Percentiles rank a stretch among this genome's conserved stretches.
Conservation (phyloP, 2,329 filamentous ascomycete species). For the Sarocladium oryzae region DNA sequence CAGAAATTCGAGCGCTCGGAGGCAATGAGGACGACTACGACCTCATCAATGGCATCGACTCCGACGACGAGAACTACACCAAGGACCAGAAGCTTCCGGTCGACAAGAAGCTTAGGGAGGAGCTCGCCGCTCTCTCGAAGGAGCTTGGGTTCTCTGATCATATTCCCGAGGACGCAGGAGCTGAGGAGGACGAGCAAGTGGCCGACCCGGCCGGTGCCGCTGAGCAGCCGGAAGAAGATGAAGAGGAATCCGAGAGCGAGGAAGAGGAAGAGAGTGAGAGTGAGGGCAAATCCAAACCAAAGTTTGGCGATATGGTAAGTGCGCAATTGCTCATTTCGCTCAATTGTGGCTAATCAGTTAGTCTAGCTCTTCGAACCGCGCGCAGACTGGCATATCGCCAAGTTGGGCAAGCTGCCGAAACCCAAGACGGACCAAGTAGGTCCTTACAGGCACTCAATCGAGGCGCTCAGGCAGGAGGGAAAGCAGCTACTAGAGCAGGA, state of each 20-base stretch:
- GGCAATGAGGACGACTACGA: slow-evolving; percentile 60
- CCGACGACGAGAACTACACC: slow-evolving; percentile 31
- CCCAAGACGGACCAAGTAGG: slow-evolving; percentile 39
- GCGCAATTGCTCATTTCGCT: neutral
- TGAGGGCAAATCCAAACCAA: slow-evolving; percentile 16
- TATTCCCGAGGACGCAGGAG: slow-evolving; percentile 28
- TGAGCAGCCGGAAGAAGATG: slow-evolving; percentile 26
- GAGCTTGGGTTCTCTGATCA: slow-evolving; percentile 30
- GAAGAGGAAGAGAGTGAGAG: slow-evolving; percentile 21
- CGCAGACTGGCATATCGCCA: slow-evolving; percentile 49
- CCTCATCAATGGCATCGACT: slow-evolving; percentile 48
- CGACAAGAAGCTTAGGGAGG: slow-evolving; percentile 34
- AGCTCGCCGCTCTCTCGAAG: slow-evolving; percentile 31
- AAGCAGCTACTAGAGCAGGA: slow-evolving; percentile 71
- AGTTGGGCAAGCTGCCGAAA: slow-evolving; percentile 35
- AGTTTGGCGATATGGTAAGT: slow-evolving; percentile 28
- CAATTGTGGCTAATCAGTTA: slow-evolving; percentile 28
- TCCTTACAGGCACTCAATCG: slow-evolving; percentile 36
- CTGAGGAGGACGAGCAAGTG: slow-evolving; percentile 33
- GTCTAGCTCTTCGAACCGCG: slow-evolving; percentile 49
- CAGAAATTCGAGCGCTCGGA: slow-evolving; percentile 59
- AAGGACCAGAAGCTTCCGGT: slow-evolving; percentile 25
- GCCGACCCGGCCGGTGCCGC: slow-evolving; percentile 26
- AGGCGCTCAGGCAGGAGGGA: slow-evolving; percentile 61
- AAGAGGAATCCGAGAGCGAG: slow-evolving; percentile 23